phyloP scores from a whole-genome alignment of 2,329 filamentous ascomycete species.

The Escovopsis sp. region DNA sequence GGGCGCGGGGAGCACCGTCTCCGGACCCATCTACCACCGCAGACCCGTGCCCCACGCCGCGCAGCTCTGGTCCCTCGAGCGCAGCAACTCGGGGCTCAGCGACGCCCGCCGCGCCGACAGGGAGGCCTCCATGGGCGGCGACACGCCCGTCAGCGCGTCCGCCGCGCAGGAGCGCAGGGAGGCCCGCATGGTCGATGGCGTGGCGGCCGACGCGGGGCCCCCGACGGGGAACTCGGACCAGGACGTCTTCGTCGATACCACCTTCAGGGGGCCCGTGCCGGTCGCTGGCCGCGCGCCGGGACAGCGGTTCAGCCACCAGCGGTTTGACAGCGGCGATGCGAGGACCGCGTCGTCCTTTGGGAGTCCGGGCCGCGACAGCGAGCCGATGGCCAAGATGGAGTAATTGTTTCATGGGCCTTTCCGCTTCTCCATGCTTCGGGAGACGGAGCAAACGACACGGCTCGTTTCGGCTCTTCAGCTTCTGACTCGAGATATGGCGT shows the following conservation, averaged over 20 bases:
- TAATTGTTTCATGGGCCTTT: constrained; percentile 18
- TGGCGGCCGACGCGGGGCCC: constrained; percentile 40
- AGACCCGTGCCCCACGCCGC: constrained; percentile 27
- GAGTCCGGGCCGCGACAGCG: constrained; percentile 28
- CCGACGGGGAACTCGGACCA: constrained; percentile 34
- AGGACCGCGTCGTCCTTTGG: constrained; percentile 24
- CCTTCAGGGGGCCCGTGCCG: constrained; percentile 41
- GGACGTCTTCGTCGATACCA: constrained; percentile 49
- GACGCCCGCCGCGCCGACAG: constrained; percentile 24
- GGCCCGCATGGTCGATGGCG: constrained; percentile 52
- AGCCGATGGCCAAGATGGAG: constrained; percentile 31
- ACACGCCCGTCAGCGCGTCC: constrained; percentile 31
- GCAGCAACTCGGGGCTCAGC: constrained; percentile 37
- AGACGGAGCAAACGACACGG: constrained; percentile 20
- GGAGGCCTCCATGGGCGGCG: constrained; percentile 18
- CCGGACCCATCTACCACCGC: constrained; percentile 56
- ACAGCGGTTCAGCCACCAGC: constrained; percentile 47
- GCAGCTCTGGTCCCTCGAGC: constrained; percentile 32
- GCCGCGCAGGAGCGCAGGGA: constrained; percentile 39
- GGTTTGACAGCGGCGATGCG: constrained; percentile 37
- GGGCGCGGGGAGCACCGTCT: constrained; percentile 73
- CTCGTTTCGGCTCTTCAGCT: background rate
- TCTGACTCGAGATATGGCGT: background rate
- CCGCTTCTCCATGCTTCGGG: constrained; percentile 38
- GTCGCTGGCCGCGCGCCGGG: constrained; percentile 37